A percentile compares a stretch with the other conserved stretches of the same genome.
These are phyloP conservation scores for Apiospora saccharicola DNA, from an alignment of 2,329 filamentous ascomycete genomes.

Conservation along the genomic window DNA sequence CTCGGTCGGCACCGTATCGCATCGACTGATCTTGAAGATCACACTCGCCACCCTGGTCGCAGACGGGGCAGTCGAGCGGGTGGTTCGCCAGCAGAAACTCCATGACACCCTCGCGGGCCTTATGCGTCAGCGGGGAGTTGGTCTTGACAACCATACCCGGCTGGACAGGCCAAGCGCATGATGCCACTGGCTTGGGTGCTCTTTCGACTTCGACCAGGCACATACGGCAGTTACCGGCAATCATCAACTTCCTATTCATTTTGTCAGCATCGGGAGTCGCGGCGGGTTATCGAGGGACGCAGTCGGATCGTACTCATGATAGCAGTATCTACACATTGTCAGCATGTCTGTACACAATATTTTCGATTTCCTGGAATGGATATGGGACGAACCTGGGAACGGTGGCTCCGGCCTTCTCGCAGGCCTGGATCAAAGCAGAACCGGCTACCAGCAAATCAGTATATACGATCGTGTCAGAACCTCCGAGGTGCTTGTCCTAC, in stretches of 20 bases:
- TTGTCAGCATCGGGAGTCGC: conserved; percentile 48
- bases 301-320: conserved; percentile 81
- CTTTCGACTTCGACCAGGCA: conserved; percentile 97
- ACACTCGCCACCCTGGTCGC: conserved; percentile 98
- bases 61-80: conserved; percentile 94
- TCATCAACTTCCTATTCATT: conserved; percentile 84
- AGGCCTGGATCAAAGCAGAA: conserved; percentile 97
- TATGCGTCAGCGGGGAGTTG: conserved; percentile 93
- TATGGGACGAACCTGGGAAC: conserved; percentile 75
- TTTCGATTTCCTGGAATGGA: neutral
- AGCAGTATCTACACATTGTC: conserved; percentile 78
- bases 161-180: conserved; percentile 98
- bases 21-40: conserved; percentile 99
- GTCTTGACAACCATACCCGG: conserved; percentile 99
- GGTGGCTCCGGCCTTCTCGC: conserved; percentile 93
- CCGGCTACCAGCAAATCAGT: conserved; percentile 72
- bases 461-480: conserved; percentile 29
- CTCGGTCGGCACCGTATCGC: conserved; percentile 95
- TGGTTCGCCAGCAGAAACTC: conserved; percentile 98
- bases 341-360: conserved; percentile 42
- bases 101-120: conserved; percentile 98
- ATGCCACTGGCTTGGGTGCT: conserved; percentile 95
- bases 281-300: conserved; percentile 33
- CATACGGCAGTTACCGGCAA: conserved; percentile 99
- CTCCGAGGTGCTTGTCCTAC: conserved; percentile 56